Evolutionary conservation across 805 yeast genomes (phyloP), one percentile per base, ranked within the genome.

Genomic region (Metschnikowia kofuensis): DNA sequence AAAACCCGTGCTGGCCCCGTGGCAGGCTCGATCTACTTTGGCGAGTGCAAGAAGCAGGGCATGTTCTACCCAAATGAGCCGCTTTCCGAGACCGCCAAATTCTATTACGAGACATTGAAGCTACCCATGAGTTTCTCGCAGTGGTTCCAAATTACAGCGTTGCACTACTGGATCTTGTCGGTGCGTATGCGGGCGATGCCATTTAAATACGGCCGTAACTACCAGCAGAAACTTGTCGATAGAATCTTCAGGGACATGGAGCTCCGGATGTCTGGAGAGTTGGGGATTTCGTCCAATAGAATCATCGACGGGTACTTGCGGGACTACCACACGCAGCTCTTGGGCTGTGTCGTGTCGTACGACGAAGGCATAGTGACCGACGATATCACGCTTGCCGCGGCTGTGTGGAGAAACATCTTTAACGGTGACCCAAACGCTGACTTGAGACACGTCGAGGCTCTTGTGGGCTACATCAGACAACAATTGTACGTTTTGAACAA

Each of bases 181-280:
- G 96, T 88, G 14, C 84, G 99, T 64, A 91, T 94, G 97, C 83
- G 99, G 66, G 95, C 95, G 9, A 78, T 94, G 86, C 98, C 98
- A 0, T 85, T 85, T 65, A 85, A 89, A 60, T 84, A 88, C 63
- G 95, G 97, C 37, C 81, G 81, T 58, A 86, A 85, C 63, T 94
- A 91, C 68, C 97, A 94, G 67, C 97, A 91, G 68, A 89, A 89
- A 63, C 69, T 94, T 35, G 87, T 91, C 30, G 97, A 95, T 66
- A 78, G 95, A 55, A 82, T 89, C 40, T 94, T 94, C 72, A 80
- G 83, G 54, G 98, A 94, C 65, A 86, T 94, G 69, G 98, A 94
- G 66, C 72, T 80, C 61, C 82, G 96, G 63, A 76, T 94, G 67
- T 80, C 85, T 49, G 88, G 86, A 56, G 97, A 91, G 65, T 82